Base-by-base conservation (phyloP, 441 rosid genomes). In the Theobroma grandiflorum region DNA sequence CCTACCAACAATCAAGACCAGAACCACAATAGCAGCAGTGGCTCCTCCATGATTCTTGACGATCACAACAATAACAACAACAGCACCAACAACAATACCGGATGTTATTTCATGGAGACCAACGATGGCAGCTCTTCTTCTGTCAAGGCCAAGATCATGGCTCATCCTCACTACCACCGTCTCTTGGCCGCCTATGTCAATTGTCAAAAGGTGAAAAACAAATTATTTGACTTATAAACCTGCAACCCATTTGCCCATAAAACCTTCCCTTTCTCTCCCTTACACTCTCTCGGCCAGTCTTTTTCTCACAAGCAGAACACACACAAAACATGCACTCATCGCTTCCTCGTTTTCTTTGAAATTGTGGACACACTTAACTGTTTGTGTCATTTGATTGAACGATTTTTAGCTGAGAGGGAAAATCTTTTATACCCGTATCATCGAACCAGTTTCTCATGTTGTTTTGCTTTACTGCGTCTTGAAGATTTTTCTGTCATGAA, bases 151-250 rank as follows among this genome's bases (percentile, higher is more conserved):
- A 96, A 94, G 86, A 96, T 96, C 91, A 90, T 94, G 96, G 89
- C 96, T 80, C 99, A 96, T 88, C 99, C 99, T 86, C 92, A 91
- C 91, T 96, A 90, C 82, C 94, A 89, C 76, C 97, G 98, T 45
- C 98, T 96, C 82, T 85, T 96, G 84, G 87, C 91, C 20, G 95
- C 99, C 64, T 94, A 93, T 85, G 93, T 86, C 85, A 96, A 82
- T 79, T 96, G 99, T 76, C 99, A 96, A 78, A 96, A 96, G 99
- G 99, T 96, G 85, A 79, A 26, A 11, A 9, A 40, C 18, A 74
- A 26, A 22, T 14, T 31, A 45, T 42, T 52, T 40, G 20, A 43
- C 78, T 59, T 16, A 4, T 57, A 7, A 16, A 7, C 14, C 50
- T 38, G 57, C 74, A 11, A 11, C 16, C 40, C 26, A 7, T n/a